Evolutionary conservation across 148 eudicot species (phyloP).

Genomic region (Fallopia convolvulus): DNA sequence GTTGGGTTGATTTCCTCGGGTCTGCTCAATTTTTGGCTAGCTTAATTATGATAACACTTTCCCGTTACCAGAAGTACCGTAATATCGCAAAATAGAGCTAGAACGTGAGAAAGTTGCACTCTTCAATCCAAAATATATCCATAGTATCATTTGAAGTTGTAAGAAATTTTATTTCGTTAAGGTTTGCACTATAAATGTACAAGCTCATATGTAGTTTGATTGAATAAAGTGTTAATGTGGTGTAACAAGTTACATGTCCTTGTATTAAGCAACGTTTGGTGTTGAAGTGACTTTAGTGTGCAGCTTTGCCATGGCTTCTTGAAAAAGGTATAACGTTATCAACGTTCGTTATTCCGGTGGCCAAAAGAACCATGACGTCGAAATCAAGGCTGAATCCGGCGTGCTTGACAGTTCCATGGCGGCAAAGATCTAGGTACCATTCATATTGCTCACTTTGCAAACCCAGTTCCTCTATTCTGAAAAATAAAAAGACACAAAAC

Average conservation of each 20-base stretch:
- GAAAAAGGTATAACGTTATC: constrained; percentile 83
- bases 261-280: neutral
- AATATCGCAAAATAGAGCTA: too few species aligned
- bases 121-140: too few species aligned
- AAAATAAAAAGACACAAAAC: neutral
- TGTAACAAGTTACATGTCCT: neutral
- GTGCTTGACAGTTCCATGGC: constrained; percentile 57
- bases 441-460: constrained; percentile 54
- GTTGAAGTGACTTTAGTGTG: constrained; percentile 23
- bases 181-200: too few species aligned
- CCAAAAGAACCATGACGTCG: constrained; percentile 57
- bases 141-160: too few species aligned
- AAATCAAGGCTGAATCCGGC: constrained; percentile 75
- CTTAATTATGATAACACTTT: too few species aligned
- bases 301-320: constrained; percentile 53
- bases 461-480: constrained; percentile 62
- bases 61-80: too few species aligned
- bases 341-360: constrained; percentile 77
- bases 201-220: neutral
- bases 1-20: too few species aligned
- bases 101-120: too few species aligned
- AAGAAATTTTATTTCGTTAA: too few species aligned
- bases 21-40: too few species aligned
- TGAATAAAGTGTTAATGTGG: neutral
- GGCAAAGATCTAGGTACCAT: constrained; percentile 87